Percentiles rank a stretch among this genome's conserved stretches.
Conservation (phyloP, 371 early-diverging fungal genomes). For the Mitosporidium daphniae region DNA sequence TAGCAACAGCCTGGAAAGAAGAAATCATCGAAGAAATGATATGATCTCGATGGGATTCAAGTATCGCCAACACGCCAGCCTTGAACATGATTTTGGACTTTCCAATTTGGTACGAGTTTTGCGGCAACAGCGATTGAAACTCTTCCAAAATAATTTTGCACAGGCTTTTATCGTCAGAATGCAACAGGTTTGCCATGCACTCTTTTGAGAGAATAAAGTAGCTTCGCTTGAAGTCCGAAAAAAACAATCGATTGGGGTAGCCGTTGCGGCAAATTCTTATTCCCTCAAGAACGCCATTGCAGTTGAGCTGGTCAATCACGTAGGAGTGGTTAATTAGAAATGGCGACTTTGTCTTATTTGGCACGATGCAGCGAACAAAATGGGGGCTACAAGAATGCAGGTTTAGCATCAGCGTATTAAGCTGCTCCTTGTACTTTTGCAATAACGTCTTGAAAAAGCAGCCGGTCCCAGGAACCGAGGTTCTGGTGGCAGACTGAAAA, state of each 20-base stretch:
- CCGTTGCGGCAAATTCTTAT: constrained; percentile 92
- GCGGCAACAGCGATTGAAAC: constrained; percentile 26
- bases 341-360: constrained; percentile 66
- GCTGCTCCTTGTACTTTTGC: constrained; percentile 78
- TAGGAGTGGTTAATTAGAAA: constrained; percentile 35
- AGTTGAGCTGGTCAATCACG: constrained; percentile 76
- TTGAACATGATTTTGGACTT: constrained; percentile 85
- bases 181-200: constrained; percentile 21
- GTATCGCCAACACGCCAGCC: constrained; percentile 75
- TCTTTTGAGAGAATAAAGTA: constrained; percentile 50
- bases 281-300: constrained; percentile 98
- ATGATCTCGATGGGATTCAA: constrained; percentile 67
- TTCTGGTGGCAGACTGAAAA: too few species aligned
- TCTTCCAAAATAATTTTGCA: constrained; percentile 27
- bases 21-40: constrained; percentile 36
- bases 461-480: too few species aligned
- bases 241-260: constrained; percentile 68
- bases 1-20: constrained; percentile 44
- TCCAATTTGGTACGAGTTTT: constrained; percentile 50
- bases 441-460: constrained; percentile 38
- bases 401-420: constrained; percentile 47
- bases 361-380: constrained; percentile 96
- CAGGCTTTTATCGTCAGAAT: constrained; percentile 44
- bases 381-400: constrained; percentile 73
- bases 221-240: constrained; percentile 68